These are phyloP conservation scores for Thymus mandschuricus DNA, from an alignment of 257 asterid species.

Conservation along the genomic window DNA sequence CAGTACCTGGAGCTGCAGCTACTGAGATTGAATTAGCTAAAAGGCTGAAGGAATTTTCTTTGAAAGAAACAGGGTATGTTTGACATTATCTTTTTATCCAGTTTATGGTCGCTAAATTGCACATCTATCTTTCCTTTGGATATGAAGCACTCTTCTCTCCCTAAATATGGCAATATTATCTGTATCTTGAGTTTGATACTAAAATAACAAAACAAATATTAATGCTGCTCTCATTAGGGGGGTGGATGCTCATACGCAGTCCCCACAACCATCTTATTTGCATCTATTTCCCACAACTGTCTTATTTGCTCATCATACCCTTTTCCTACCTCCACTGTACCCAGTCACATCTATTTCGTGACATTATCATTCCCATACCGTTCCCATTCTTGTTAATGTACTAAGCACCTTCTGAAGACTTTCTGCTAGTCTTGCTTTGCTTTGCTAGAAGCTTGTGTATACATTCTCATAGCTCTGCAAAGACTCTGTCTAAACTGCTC, in stretches of 20 bases:
- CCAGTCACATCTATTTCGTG: background rate
- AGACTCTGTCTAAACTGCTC: background rate
- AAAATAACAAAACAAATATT: background rate
- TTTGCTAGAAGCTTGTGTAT: background rate
- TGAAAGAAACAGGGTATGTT: conserved; percentile 91
- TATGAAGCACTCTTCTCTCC: conserved; percentile 4
- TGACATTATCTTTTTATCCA: conserved; percentile 7
- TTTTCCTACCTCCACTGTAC: background rate
- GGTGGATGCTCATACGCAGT: background rate
- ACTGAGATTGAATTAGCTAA: conserved; percentile 92
- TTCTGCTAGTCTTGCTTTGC: background rate
- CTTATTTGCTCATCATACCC: background rate
- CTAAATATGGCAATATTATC: conserved; percentile 2
- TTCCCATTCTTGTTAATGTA: background rate
- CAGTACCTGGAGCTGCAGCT: conserved; percentile 98
- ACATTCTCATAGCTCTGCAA: background rate
- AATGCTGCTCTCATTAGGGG: background rate
- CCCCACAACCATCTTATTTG: background rate
- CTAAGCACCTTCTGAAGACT: background rate
- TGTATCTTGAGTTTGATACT: background rate
- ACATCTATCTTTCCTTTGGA: background rate
- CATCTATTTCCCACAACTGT: background rate
- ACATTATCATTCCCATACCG: background rate
- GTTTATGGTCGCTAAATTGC: conserved; percentile 9
- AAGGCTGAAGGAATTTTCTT: conserved; percentile 88